These are phyloP conservation scores for Vigna unguiculata DNA, from an alignment of 306 rosid species.

Conservation along the genomic window DNA sequence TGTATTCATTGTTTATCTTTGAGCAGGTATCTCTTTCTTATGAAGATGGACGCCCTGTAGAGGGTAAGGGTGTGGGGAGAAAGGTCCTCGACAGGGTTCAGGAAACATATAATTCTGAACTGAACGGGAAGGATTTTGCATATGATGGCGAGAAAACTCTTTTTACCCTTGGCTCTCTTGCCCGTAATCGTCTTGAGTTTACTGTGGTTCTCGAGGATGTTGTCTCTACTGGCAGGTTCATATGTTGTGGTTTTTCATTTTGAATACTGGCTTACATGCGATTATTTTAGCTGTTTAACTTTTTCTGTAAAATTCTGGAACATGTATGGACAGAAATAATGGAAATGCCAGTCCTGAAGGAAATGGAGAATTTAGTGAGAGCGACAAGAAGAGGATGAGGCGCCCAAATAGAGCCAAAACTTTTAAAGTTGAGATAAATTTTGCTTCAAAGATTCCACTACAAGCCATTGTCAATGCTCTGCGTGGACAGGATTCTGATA, in stretches of 20 bases:
- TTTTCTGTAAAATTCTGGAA: not conserved
- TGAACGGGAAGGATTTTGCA: constrained; percentile 84
- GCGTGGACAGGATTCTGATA: constrained; percentile 84
- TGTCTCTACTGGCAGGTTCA: constrained; percentile 66
- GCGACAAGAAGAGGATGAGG: constrained; percentile 76
- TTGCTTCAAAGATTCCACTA: constrained; percentile 84
- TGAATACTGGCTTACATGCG: not conserved
- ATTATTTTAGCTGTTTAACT: not conserved
- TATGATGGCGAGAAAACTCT: constrained; percentile 93
- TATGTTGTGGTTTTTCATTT: constrained; percentile 10
- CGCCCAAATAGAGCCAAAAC: constrained; percentile 70
- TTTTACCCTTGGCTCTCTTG: constrained; percentile 87
- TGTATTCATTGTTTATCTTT: not conserved
- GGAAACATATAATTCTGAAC: constrained; percentile 73
- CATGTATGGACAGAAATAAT: constrained; percentile 52
- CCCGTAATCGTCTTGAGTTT: constrained; percentile 84
- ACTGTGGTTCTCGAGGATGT: constrained; percentile 81
- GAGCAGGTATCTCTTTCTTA: constrained; percentile 74
- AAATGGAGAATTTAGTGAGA: constrained; percentile 63
- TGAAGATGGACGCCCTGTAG: constrained; percentile 95
- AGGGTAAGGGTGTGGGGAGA: constrained; percentile 83
- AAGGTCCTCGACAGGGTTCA: constrained; percentile 77
- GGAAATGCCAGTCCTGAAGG: constrained; percentile 70
- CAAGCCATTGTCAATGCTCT: constrained; percentile 80
- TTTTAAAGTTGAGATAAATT: constrained; percentile 78